These are phyloP conservation scores for Skeletonema tropicum DNA, from an alignment of 108 stramenopile species.

Conservation along the genomic window DNA sequence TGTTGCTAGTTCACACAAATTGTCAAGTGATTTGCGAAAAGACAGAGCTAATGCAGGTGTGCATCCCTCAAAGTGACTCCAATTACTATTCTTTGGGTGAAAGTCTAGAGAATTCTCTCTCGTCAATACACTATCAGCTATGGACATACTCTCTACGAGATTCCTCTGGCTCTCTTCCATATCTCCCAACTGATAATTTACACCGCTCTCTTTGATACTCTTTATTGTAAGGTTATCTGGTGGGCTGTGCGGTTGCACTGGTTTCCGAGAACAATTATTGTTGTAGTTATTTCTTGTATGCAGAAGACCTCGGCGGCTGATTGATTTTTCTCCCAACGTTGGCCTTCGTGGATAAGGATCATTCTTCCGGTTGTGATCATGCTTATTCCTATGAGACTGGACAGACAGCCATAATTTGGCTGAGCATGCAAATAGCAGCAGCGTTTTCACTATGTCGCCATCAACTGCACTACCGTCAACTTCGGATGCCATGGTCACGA, in stretches of 20 bases:
- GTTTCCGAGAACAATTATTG: not conserved
- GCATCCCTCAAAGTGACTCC: constrained; percentile 67
- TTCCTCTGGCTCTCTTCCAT: not conserved
- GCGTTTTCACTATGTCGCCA: constrained; percentile 8
- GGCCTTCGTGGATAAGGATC: not conserved
- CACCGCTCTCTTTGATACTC: not conserved
- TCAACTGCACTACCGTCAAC: not conserved
- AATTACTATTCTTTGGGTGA: constrained; percentile 69
- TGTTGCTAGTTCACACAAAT: not conserved
- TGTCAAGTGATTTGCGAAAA: not conserved
- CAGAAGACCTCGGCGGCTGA: not conserved
- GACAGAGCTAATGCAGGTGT: constrained; percentile 17
- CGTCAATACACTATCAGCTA: constrained; percentile 34
- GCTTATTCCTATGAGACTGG: not conserved
- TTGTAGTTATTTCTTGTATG: constrained; percentile 5
- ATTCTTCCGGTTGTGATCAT: not conserved
- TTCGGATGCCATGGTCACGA: not conserved
- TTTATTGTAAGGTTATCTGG: not conserved
- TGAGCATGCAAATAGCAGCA: constrained; percentile 30
- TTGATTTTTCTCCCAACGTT: not conserved
- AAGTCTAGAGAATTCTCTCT: constrained; percentile 51
- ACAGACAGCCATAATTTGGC: constrained; percentile 29
- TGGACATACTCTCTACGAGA: constrained; percentile 24
- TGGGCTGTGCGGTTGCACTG: not conserved
- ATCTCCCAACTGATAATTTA: not conserved